Evolutionary conservation across 2,329 filamentous ascomycete species (phyloP).

Genomic region (Paracorniculantispora psalliotae): DNA sequence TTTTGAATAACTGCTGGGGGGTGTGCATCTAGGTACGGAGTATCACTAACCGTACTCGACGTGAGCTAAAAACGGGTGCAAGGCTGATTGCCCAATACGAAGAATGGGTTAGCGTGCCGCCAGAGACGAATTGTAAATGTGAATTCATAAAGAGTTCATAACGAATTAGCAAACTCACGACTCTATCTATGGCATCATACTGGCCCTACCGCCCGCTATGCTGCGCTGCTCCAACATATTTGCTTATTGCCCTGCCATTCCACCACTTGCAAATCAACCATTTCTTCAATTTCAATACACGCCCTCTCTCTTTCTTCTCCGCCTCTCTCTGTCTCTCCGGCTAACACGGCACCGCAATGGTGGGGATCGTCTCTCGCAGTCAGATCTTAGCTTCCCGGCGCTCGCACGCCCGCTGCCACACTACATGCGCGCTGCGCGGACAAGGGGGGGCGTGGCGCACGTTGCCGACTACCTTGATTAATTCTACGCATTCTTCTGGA

Average conservation of each 20-base stretch:
- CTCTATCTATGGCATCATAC: background rate
- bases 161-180: too few relatives aligned
- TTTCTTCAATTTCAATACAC: background rate
- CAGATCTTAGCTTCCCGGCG: slow-evolving; percentile 13
- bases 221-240: background rate
- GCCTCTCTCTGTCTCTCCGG: background rate
- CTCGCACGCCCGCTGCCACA: too few relatives aligned
- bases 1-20: background rate
- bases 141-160: too few relatives aligned
- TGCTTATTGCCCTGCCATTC: background rate
- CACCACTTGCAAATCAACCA: background rate
- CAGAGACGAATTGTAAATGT: too few relatives aligned
- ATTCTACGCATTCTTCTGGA: too few relatives aligned
- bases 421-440: too few relatives aligned
- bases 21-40: background rate
- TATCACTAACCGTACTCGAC: too few relatives aligned
- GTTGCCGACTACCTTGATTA: too few relatives aligned
- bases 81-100: background rate
- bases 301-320: background rate
- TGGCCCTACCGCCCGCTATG: background rate
- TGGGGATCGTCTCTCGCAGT: slow-evolving; percentile 8
- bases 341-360: slow-evolving; percentile 12
- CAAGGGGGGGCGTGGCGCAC: too few relatives aligned
- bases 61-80: too few relatives aligned
- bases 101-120: background rate